Conservation (phyloP, 2,329 filamentous ascomycete species). For the Penicillium sclerotiorum region DNA sequence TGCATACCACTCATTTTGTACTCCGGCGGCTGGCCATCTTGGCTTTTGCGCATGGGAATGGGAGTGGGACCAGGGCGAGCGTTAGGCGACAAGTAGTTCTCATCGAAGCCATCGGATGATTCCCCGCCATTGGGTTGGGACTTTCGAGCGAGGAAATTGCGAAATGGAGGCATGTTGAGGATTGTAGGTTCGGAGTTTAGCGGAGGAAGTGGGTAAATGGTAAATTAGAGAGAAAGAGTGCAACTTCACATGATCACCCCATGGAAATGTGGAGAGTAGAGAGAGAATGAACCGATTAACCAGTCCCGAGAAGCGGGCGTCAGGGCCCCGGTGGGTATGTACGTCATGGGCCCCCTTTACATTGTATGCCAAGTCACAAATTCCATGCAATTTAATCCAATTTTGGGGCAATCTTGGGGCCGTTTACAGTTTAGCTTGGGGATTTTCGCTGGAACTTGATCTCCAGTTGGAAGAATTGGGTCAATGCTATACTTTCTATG, state of each 20-base stretch:
- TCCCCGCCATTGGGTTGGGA: slow-evolving; percentile 48
- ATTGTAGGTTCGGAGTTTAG: no score
- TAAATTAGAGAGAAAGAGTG: background rate
- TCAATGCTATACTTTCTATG: no score
- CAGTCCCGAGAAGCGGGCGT: slow-evolving; percentile 1
- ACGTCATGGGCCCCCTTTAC: background rate
- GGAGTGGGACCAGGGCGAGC: slow-evolving; percentile 41
- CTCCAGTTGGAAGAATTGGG: background rate
- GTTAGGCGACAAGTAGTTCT: slow-evolving; percentile 54
- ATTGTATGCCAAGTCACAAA: background rate
- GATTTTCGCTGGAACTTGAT: background rate
- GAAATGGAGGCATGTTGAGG: slow-evolving; percentile 64
- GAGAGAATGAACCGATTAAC: slow-evolving; percentile 1
- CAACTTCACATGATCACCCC: slow-evolving; percentile 5
- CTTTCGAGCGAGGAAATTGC: slow-evolving; percentile 70
- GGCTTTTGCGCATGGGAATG: slow-evolving; percentile 63
- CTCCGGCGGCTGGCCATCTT: slow-evolving; percentile 69
- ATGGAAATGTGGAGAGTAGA: slow-evolving; percentile 5
- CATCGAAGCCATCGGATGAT: slow-evolving; percentile 51
- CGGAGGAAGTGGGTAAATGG: background rate
- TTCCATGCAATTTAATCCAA: background rate
- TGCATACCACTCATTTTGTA: slow-evolving; percentile 78
- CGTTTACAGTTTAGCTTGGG: background rate
- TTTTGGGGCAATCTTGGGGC: background rate
- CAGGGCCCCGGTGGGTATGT: background rate